Evolutionary conservation across 768 basidiomycete species (phyloP), one percentile per base, ranked within the genome.

Genomic region (Rickenella mellea): DNA sequence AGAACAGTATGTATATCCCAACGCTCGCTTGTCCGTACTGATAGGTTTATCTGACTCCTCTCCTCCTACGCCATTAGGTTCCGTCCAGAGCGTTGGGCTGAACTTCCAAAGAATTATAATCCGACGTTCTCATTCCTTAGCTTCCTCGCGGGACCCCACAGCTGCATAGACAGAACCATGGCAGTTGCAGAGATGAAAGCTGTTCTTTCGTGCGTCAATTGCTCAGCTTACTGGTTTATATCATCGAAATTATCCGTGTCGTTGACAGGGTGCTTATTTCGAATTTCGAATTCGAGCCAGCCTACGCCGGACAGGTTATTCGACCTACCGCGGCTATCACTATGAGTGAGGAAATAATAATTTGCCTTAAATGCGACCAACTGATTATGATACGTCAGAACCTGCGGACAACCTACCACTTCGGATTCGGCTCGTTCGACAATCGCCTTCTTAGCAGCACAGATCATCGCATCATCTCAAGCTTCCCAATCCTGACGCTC

Each of bases 111-210:
- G 19, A 52, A 49, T 1, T 66, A 63, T 51, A 60, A 64, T 46
- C 42, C 65, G 0, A 51, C 56, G 1, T 63, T 63, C 38, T 66
- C 67, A 3, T 55, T 63, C 12, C 54, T 69, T 15, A 64, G 69
- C 0, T 71, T 71, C 52, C 58, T 70, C 42, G 55, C 66, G 2
- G 70, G 69, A 2, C 69, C 69, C 5, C 69, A 71, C 41, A 65
- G 51, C 1, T 72, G 69, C 44, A 70, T 72, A 32, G 69, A 68
- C 12, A 68, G 65, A 52, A 70, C 68, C 0, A 72, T 71, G 70
- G 57, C 68, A 0, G 58, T 72, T 30, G 58, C 64, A 39, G 69
- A 72, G 49, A 70, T 71, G 69, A 70, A 70, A 50, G 65, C 65
- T 29, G 62, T 69, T 14, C 40, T 52, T 9, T 40, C 48, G 51